Conservation (phyloP, 2,329 filamentous ascomycete species). For the Aspergillus puulaauensis region DNA sequence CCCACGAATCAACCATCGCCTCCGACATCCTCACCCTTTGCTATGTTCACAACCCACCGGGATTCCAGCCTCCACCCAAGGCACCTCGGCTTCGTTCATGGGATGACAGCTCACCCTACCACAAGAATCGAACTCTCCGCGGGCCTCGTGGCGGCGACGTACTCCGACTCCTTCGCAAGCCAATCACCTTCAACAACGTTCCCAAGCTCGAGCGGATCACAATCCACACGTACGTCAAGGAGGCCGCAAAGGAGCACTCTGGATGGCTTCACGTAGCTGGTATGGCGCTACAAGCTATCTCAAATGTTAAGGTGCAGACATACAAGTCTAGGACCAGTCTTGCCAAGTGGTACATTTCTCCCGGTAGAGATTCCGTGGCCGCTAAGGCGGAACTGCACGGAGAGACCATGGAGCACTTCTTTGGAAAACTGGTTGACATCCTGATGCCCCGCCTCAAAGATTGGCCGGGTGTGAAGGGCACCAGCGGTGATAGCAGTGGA, state of each 20-base stretch:
- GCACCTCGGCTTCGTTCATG: slow-evolving; percentile 74
- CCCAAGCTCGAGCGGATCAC: slow-evolving; percentile 79
- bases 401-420: slow-evolving; percentile 82
- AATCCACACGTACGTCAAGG: slow-evolving; percentile 72
- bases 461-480: slow-evolving; percentile 76
- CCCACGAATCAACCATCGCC: slow-evolving; percentile 81
- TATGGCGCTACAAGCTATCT: slow-evolving; percentile 82
- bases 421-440: slow-evolving; percentile 85
- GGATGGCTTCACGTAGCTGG: slow-evolving; percentile 78
- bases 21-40: slow-evolving; percentile 84
- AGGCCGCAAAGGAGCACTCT: slow-evolving; percentile 66
- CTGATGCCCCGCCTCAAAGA: slow-evolving; percentile 96
- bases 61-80: slow-evolving; percentile 59
- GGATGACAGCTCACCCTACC: slow-evolving; percentile 91
- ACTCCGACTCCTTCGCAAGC: slow-evolving; percentile 51
- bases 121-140: slow-evolving; percentile 83
- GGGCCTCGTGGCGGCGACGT: slow-evolving; percentile 76
- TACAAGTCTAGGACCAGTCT: slow-evolving; percentile 71
- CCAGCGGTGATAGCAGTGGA: slow-evolving; percentile 80
- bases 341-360: slow-evolving; percentile 70
- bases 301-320: slow-evolving; percentile 69
- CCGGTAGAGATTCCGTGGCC: slow-evolving; percentile 66
- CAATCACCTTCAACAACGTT: slow-evolving; percentile 76
- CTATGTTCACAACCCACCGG: slow-evolving; percentile 83
- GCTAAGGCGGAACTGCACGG: slow-evolving; percentile 76